A percentile compares a stretch with the other conserved stretches of the same genome.
phyloP scores from a whole-genome alignment of 306 rosid species.

The Pterocarpus macrocarpus region DNA sequence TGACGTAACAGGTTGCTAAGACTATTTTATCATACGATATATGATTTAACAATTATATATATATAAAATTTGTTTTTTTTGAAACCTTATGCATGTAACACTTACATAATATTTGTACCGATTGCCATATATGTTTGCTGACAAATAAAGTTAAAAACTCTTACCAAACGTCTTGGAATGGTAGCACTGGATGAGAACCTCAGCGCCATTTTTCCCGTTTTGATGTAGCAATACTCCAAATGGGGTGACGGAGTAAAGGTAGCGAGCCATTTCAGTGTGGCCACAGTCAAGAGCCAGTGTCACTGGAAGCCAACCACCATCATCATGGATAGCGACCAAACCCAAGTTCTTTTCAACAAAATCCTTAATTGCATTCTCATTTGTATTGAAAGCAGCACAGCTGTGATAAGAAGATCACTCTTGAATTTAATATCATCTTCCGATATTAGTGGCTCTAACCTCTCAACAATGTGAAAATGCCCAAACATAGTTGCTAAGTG shows the following conservation, averaged over 20 bases:
- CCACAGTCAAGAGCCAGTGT: background rate
- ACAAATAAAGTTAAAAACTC: background rate
- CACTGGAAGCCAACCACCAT: background rate
- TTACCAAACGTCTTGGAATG: background rate
- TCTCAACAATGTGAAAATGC: background rate
- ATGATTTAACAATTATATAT: no score
- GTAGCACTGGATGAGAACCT: background rate
- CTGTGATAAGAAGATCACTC: background rate
- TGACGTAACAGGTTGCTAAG: no score
- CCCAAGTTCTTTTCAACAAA: background rate
- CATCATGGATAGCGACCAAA: background rate
- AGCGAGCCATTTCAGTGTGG: background rate
- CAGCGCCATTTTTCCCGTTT: background rate
- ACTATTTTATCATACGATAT: no score
- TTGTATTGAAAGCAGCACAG: background rate
- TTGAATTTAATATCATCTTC: background rate
- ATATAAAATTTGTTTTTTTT: no score
- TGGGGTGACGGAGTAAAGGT: slow-evolving; percentile 14
- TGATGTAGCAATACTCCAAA: background rate
- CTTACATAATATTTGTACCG: no score
- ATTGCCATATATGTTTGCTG: no score
- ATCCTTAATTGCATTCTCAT: background rate
- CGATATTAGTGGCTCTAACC: background rate
- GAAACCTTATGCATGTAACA: no score
- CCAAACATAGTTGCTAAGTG: background rate